Evolutionary conservation across 2,329 filamentous ascomycete species (phyloP), one percentile per base, ranked within the genome.

Genomic region (Rosellinia necatrix): DNA sequence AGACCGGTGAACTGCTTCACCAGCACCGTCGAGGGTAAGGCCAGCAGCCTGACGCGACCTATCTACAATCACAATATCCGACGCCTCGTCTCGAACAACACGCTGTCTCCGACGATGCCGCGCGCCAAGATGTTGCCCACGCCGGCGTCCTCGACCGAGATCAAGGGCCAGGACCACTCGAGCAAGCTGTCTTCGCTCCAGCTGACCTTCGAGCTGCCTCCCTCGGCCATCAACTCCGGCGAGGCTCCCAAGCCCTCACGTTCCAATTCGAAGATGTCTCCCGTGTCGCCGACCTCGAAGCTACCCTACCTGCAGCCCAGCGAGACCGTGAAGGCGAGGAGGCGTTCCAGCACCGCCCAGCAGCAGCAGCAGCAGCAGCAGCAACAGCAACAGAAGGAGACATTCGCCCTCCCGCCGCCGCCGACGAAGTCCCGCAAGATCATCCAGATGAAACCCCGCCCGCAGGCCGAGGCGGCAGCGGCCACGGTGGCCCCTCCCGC

Each of bases 381-480:
- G 54, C 77, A 35, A 15, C 32, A 35, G 13, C 40, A 75, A 54
- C 77, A 78, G 53, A 87, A 85, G 62, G 82, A 86, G 64, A 78
- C 82, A 43, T 96, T 96, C 71, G 83, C 89, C 8, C 82, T 99
- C 13, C 94, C 94, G 17, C 94, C 94, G 8, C 94, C 93, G 13
- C 94, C 94, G 0, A 96, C 92, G 3, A 82, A 93, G 60, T 90
- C 91, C 37, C 88, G 93, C 67, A 97, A 96, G 77, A 97, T 99
- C 71, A 97, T 97, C 56, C 93, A 97, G 75, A 96, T 97, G 92
- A 96, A 96, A 74, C 93, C 84, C 15, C 75, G 78, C 22, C 66
- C 73, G 25, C 76, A 83, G 63, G 69, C 77, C 57, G 69, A 75
- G 51, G 27, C 48, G 15, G 62, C 70, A 30, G 60, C 63, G 22